Base-by-base conservation (phyloP, 331 rosid species). In the Spiraea crenata region DNA sequence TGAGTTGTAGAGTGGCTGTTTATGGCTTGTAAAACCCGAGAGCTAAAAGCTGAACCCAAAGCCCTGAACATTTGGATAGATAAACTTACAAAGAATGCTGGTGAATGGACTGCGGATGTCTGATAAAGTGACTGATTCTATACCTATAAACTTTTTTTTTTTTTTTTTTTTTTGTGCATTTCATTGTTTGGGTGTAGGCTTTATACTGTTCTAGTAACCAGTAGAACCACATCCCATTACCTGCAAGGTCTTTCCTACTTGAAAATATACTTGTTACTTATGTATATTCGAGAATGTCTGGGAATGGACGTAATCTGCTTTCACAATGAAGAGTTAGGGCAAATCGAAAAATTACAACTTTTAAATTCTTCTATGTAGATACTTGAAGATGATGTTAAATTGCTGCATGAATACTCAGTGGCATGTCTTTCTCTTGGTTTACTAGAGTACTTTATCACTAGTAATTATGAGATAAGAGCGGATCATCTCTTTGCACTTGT, bases 271-370 rank as follows among this genome's bases (percentile, higher is more conserved):
- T 7, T 1, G 44, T 14, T 42, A 3, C 6, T 6, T 56, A 5
- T 56, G 17, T 40, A n/a, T 44, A 20, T 55, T 42, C 8, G 44
- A 70, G 44, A 56, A 15, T 70, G n/a, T 38, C 39, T 69, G 73
- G 5, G 20, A 13, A 60, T 17, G 39, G 20, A 39, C 5, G 10
- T 68, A 13, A 50, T 51, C 19, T 16, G 71, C 14, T 40, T 20
- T 19, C 8, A 39, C 51, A 39, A 6, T 6, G 42, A 68, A 37
- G 38, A 46, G 14, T 25, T 9, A 8, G 34, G 13, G 45, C 4
- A 47, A 34, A 31, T 48, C 5, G 7, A 65, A 15, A 48, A 8
- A 7, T 66, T 34, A 5, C 20, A 46, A 34, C 70, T 15, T 34
- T 17, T 6, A 39, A 61, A 7, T 60, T 16, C 6, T 60, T 14